Conservation (phyloP, 106 monocot genomes). For the Allium fistulosum region DNA sequence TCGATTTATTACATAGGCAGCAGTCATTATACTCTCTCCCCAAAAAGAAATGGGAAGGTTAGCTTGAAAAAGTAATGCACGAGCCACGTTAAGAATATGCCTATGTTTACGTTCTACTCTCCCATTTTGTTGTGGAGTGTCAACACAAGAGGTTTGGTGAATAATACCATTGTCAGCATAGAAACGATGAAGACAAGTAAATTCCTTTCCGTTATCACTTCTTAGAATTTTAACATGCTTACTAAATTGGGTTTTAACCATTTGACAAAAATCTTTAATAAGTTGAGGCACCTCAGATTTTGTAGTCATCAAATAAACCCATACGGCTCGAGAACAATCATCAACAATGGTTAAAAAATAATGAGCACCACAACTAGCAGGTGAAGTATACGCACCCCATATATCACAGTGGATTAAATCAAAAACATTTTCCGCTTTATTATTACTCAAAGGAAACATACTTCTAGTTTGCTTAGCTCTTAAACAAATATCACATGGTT, state of each 20-base stretch:
- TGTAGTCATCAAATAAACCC: background rate
- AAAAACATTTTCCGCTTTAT: background rate
- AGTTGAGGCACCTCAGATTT: background rate
- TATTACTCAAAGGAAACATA: background rate
- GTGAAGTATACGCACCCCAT: background rate
- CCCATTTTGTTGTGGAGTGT: background rate
- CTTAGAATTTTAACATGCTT: background rate
- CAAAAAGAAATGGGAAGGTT: background rate
- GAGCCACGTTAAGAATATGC: background rate
- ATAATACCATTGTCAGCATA: background rate
- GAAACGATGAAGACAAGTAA: background rate
- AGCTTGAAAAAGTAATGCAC: background rate
- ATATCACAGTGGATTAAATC: background rate
- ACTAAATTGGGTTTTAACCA: slow-evolving; percentile 2
- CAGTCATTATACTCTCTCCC: background rate
- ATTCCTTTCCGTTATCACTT: slow-evolving; percentile 1
- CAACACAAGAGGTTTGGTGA: background rate
- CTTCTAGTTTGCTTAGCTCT: slow-evolving; percentile 5
- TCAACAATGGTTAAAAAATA: slow-evolving; percentile 5
- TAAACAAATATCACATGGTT: background rate
- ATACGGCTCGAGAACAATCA: background rate
- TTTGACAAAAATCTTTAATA: background rate
- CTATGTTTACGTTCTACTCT: background rate
- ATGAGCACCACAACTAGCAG: background rate
- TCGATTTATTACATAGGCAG: background rate